phyloP scores from a whole-genome alignment of 1,284 basidiomycete species.

The Takashimella koratensis region DNA sequence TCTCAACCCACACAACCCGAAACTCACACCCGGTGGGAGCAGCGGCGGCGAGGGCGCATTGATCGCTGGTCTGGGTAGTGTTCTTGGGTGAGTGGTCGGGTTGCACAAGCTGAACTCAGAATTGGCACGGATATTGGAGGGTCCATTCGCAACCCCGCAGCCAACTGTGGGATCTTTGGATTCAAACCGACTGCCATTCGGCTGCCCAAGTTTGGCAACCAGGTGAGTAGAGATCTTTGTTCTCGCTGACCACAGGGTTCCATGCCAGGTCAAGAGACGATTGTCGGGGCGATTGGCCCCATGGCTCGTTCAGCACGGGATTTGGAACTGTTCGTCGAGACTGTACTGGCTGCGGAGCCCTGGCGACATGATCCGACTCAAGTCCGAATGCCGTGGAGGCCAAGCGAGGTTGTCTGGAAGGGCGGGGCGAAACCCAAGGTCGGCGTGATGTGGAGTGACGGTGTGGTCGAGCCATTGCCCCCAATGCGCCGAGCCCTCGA shows the following conservation, averaged over 20 bases:
- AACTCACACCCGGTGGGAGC: constrained; percentile 57
- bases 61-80: constrained; percentile 38
- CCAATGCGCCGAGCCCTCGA: constrained; percentile 42
- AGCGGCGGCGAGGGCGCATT: constrained; percentile 60
- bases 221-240: no score
- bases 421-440: constrained; percentile 26
- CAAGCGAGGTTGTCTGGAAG: constrained; percentile 11
- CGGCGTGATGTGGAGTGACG: constrained; percentile 45
- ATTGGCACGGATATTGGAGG: constrained; percentile 51
- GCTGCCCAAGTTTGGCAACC: constrained; percentile 39
- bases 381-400: constrained; percentile 36
- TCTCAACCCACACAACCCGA: constrained; percentile 53
- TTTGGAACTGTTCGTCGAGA: constrained; percentile 36
- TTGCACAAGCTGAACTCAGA: constrained; percentile 23
- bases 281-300: constrained; percentile 37
- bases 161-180: constrained; percentile 38
- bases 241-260: no score
- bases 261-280: constrained; percentile 34
- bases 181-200: constrained; percentile 39
- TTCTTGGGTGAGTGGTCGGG: constrained; percentile 13
- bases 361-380: constrained; percentile 39
- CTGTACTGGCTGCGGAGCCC: constrained; percentile 36
- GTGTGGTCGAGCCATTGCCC: constrained; percentile 36
- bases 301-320: constrained; percentile 38
- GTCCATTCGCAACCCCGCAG: constrained; percentile 29